Conservation (phyloP, 2,329 filamentous ascomycete species). For the Exophiala viscosa region DNA sequence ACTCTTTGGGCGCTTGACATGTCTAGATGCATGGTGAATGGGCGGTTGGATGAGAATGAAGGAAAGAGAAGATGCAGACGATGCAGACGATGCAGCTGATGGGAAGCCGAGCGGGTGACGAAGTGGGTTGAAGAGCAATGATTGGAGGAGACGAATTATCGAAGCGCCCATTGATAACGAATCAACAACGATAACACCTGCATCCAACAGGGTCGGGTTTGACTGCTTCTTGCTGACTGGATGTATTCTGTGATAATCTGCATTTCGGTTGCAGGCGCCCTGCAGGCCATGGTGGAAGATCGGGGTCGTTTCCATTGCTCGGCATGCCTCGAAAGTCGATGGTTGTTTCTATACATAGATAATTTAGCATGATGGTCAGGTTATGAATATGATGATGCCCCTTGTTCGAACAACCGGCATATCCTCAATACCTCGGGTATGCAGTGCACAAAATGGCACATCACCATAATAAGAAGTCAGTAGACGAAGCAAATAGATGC, state of each 20-base stretch:
- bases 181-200: conserved; percentile 1
- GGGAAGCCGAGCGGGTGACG: conserved; percentile 10
- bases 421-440: too few relatives aligned
- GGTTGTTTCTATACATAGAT: too few relatives aligned
- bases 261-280: background rate
- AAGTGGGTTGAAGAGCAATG: conserved; percentile 7
- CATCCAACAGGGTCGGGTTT: conserved; percentile 2
- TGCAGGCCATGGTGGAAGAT: background rate
- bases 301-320: too few relatives aligned
- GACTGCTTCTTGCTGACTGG: background rate
- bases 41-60: conserved; percentile 17
- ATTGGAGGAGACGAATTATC: conserved; percentile 10
- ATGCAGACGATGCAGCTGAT: background rate
- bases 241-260: background rate
- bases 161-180: conserved; percentile 18
- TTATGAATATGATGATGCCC: too few relatives aligned
- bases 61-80: conserved; percentile 2
- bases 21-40: conserved; percentile 1
- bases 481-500: too few relatives aligned
- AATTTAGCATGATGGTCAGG: too few relatives aligned
- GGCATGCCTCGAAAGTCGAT: too few relatives aligned
- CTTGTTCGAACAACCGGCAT: too few relatives aligned
- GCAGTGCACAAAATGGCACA: too few relatives aligned
- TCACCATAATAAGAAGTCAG: too few relatives aligned
- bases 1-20: conserved; percentile 20